Base-by-base conservation (phyloP, 1,284 basidiomycete genomes). In the Irpex rosettiformis region DNA sequence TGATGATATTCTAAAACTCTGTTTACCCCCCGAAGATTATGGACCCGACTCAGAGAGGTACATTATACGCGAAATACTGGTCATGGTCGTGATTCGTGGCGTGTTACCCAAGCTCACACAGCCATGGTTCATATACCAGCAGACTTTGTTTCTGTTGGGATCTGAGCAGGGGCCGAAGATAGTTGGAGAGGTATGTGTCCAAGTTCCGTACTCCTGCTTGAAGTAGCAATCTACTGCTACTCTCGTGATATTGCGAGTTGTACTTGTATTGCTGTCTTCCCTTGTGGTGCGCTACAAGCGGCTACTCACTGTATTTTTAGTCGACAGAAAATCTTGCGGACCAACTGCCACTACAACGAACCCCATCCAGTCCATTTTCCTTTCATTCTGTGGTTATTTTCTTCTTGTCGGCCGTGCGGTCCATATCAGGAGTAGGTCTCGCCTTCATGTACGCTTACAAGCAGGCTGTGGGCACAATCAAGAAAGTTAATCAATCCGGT, bases 71-170 rank as follows among this genome's bases (percentile, higher is more conserved):
- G 93, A 94, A 73, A 77, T 93, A 47, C 68, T 93, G 51, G 78
- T 92, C 65, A 89, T 88, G 67, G 77, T 91, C 25, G 70, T 94
- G 18, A 72, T 90, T 61, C 77, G 79, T 54, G 84, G 85, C 61
- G 75, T 91, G 11, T 73, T 92, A 25, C 85, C 85, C 25, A 84
- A 81, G 62, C 70, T 93, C 42, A 81, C 84, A 4, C 88, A 93
- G 67, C 90, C 92, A 0, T 93, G 90, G 90, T 93, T 93, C 69
- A 79, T 93, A 42, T 81, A 93, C 54, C 84, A 79, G 67, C 67
- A 78, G 4, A 77, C 89, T 7, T 73, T 91, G 30, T 83, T 86
- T 66, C 70, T 84, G 7, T 69, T 93, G 25, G 85, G 81, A 25
- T 74, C 72, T 55, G 76, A 73, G 27, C 70, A 69, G 49, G 72